These are phyloP conservation scores for Oryza glumipatula DNA, from an alignment of 176 grass and related monocot genomes.

Conservation along the genomic window DNA sequence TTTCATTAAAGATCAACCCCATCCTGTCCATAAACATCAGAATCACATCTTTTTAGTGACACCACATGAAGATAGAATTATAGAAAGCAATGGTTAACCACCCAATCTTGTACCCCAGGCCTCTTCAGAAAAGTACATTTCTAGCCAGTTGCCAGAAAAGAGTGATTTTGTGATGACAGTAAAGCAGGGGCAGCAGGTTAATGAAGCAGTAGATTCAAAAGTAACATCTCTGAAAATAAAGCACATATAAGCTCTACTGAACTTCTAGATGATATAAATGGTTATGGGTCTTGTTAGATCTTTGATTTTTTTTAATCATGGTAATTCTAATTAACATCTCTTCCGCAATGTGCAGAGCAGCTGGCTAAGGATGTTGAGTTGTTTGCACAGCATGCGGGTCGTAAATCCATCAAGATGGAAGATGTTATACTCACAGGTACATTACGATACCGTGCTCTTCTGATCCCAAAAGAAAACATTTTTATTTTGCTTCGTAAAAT, in stretches of 20 bases:
- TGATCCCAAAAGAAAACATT: slow-evolving; percentile 20
- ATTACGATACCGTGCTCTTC: slow-evolving; percentile 11
- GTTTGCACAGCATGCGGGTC: slow-evolving; percentile 85
- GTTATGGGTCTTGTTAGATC: slow-evolving; percentile 17
- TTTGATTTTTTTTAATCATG: background rate
- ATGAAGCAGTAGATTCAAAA: slow-evolving; percentile 27
- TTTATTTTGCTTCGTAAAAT: background rate
- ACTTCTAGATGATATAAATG: background rate
- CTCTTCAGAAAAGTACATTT: background rate
- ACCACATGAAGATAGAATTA: background rate
- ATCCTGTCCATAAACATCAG: slow-evolving; percentile 20
- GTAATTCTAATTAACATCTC: slow-evolving; percentile 30
- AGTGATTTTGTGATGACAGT: background rate
- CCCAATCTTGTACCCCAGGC: background rate
- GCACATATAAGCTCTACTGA: background rate
- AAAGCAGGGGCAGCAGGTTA: slow-evolving; percentile 8
- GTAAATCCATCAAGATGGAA: slow-evolving; percentile 85
- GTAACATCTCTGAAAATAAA: slow-evolving; percentile 10
- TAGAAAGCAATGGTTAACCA: slow-evolving; percentile 18
- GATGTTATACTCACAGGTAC: slow-evolving; percentile 88
- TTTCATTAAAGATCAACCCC: background rate
- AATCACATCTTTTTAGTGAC: slow-evolving; percentile 6
- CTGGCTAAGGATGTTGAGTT: slow-evolving; percentile 82
- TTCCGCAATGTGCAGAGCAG: slow-evolving; percentile 60
- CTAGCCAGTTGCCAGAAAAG: background rate